phyloP scores from a whole-genome alignment of 495 filamentous ascomycete species.

The Hyaloscypha variabilis region DNA sequence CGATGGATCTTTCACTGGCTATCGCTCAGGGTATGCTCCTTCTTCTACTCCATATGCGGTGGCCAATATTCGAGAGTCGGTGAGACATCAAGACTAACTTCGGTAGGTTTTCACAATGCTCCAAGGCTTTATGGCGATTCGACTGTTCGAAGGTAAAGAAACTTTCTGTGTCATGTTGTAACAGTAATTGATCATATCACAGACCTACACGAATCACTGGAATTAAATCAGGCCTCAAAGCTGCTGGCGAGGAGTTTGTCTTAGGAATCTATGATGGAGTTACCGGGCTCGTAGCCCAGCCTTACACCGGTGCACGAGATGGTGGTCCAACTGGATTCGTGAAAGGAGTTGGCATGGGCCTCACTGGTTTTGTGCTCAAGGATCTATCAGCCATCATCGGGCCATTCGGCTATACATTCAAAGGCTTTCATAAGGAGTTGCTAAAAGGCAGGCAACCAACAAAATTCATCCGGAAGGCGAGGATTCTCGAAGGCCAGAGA shows the following conservation, averaged over 20 bases:
- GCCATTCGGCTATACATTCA: constrained; percentile 64
- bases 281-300: constrained; percentile 69
- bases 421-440: constrained; percentile 62
- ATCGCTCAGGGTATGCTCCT: constrained; percentile 54
- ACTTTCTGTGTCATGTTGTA: constrained; percentile 34
- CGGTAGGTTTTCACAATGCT: constrained; percentile 70
- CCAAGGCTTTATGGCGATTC: constrained; percentile 75
- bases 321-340: constrained; percentile 62
- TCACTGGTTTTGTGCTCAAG: constrained; percentile 75
- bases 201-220: constrained; percentile 65
- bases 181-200: constrained; percentile 30
- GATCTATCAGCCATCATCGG: constrained; percentile 65
- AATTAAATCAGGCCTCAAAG: constrained; percentile 65
- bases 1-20: constrained; percentile 72
- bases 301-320: constrained; percentile 60
- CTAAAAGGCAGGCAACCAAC: constrained; percentile 48
- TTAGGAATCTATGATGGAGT: constrained; percentile 76
- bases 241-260: constrained; percentile 67
- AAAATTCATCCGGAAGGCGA: constrained; percentile 48
- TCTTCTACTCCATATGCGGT: background rate
- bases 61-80: background rate
- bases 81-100: background rate
- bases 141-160: constrained; percentile 34
- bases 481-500: constrained; percentile 49
- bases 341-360: constrained; percentile 72